Base-by-base conservation (phyloP, 371 early-diverging fungal genomes). In the Zancudomyces culisetae region DNA sequence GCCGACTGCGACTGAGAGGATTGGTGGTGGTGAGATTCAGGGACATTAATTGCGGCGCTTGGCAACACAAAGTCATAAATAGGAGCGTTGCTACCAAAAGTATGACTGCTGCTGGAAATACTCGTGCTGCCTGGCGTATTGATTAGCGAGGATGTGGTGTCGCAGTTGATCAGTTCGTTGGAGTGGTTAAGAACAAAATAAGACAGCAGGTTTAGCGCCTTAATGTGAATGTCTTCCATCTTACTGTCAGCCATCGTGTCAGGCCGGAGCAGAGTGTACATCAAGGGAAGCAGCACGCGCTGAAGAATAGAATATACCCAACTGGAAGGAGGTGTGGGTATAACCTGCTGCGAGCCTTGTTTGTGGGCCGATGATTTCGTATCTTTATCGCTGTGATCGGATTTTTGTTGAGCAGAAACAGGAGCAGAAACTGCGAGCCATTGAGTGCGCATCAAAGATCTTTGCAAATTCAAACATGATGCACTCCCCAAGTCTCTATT, bases 241-340 rank as follows among this genome's bases (percentile, higher is more conserved):
- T 56, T 35, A 19, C 49, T 43, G 47, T 68, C 68, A 3, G 68
- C 63, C 41, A 68, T 53, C 54, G 67, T 27, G 48, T 76, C 80
- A 3, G 70, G 68, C n/a, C 70, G 69, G 54, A 73, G 59, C 22
- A 80, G 58, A 55, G 70, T 67, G 40, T 78, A 77, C 55, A 80
- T 63, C 27, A 80, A 59, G 20, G 80, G 80, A 61, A 79, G 75
- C 30, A 80, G 55, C 12, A 79, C 79, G 19, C 70, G 71, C 42
- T 72, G 72, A 53, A 80, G 74, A 3, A 62, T 50, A 10, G 52
- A 39, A 2, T 45, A n/a, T 20, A 58, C 39, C 68, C 68, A 68
- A 28, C 41, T 22, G 2, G 45, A 20, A 19, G 45, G 45, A 46
- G 29, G 27, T 6, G 40, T 26, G 27, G 15, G 8, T 4, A 35